Conservation (phyloP, 2,329 filamentous ascomycete species). For the Fulvia fulva region DNA sequence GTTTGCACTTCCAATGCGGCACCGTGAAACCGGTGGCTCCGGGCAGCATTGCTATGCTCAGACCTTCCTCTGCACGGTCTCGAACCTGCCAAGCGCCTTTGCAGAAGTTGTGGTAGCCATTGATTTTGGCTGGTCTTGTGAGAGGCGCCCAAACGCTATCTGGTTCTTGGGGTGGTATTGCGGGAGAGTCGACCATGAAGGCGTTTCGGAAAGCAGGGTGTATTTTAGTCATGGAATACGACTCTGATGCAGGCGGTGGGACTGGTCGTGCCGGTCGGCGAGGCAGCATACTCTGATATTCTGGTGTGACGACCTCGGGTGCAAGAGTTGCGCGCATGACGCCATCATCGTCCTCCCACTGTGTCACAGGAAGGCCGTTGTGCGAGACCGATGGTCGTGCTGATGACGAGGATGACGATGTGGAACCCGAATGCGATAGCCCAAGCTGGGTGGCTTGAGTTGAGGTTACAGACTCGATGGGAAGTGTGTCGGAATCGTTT, state of each 20-base stretch:
- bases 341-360: slow-evolving; percentile 3
- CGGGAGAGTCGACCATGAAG: background rate
- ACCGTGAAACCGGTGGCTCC: slow-evolving; percentile 1
- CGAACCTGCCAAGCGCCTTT: slow-evolving; percentile 14
- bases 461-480: background rate
- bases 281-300: background rate
- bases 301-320: background rate
- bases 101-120: slow-evolving; percentile 17
- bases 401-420: background rate
- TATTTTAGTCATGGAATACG: background rate
- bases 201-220: slow-evolving; percentile 3
- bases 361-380: background rate
- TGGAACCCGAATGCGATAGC: background rate
- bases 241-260: background rate
- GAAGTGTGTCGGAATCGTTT: background rate
- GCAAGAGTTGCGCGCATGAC: background rate
- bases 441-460: background rate
- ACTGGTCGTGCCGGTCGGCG: background rate
- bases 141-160: background rate
- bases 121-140: background rate
- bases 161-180: background rate
- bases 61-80: slow-evolving; percentile 4
- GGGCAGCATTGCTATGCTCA: slow-evolving; percentile 8
- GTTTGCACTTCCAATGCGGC: slow-evolving; percentile 15
- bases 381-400: background rate